A percentile compares a stretch with the other conserved stretches of the same genome.
These are phyloP conservation scores for Thermomyces lanuginosus DNA, from an alignment of 2,329 filamentous ascomycete species.

Conservation along the genomic window DNA sequence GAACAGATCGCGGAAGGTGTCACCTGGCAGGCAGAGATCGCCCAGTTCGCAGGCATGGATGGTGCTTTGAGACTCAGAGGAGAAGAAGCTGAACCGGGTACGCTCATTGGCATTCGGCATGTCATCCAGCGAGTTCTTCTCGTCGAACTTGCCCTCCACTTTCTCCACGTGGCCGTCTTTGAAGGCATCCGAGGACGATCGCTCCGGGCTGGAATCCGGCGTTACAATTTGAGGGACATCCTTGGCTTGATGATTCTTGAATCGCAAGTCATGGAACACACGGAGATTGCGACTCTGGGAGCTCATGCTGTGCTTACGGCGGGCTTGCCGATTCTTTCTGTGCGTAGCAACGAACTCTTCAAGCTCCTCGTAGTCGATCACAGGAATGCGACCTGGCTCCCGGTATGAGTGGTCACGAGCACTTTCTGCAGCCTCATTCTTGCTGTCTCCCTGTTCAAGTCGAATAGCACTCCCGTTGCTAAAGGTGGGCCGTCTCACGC, in stretches of 20 bases:
- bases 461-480: conserved; percentile 41
- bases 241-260: conserved; percentile 19
- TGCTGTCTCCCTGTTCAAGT: conserved; percentile 27
- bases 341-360: conserved; percentile 70
- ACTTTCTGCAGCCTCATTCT: conserved; percentile 34
- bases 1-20: conserved; percentile 79
- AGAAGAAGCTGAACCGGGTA: conserved; percentile 92
- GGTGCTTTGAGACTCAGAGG: conserved; percentile 81
- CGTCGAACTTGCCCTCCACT: conserved; percentile 13
- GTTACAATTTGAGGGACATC: conserved; percentile 22
- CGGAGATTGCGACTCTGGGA: conserved; percentile 35
- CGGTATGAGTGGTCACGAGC: conserved; percentile 75
- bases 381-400: conserved; percentile 61
- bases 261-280: conserved; percentile 47
- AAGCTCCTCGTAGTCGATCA: conserved; percentile 80
- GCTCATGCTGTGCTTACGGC: conserved; percentile 31
- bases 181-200: conserved; percentile 14
- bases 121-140: conserved; percentile 18
- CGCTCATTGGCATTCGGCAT: conserved; percentile 38
- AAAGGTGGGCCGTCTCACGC: conserved; percentile 43
- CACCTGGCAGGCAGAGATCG: conserved; percentile 74
- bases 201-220: conserved; percentile 12
- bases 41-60: conserved; percentile 82
- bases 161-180: conserved; percentile 9
- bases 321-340: conserved; percentile 31